Evolutionary conservation across 176 grass and related monocot genomes (phyloP).

Genomic region (Elaeis guineensis): DNA sequence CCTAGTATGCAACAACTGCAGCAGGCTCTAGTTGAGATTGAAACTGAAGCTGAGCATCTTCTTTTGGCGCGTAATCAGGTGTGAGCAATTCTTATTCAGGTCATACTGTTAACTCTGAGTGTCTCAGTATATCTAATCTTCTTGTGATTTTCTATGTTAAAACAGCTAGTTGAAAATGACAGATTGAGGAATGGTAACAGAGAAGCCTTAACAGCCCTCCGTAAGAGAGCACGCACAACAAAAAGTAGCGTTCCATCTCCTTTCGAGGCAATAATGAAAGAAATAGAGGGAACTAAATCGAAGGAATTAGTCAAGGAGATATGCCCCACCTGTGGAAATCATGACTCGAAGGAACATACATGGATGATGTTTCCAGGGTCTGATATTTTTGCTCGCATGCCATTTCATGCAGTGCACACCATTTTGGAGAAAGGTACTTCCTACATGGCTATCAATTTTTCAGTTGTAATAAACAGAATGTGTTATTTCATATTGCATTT

Average conservation of each 20-base stretch:
- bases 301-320: constrained; percentile 70
- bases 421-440: constrained; percentile 64
- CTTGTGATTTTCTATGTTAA: not conserved
- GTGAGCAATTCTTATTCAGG: not conserved
- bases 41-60: constrained; percentile 69
- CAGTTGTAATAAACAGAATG: too few species aligned
- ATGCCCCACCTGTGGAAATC: constrained; percentile 63
- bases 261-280: constrained; percentile 80
- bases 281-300: constrained; percentile 46
- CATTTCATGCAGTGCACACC: constrained; percentile 76
- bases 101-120: not conserved
- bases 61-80: constrained; percentile 92
- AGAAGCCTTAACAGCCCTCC: constrained; percentile 65
- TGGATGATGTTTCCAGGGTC: constrained; percentile 79
- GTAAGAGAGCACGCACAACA: constrained; percentile 59
- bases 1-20: constrained; percentile 54
- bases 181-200: constrained; percentile 56
- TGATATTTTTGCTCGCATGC: constrained; percentile 69
- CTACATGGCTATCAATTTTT: not conserved
- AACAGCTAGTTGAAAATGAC: constrained; percentile 75
- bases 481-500: too few species aligned
- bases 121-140: constrained; percentile 2
- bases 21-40: constrained; percentile 56
- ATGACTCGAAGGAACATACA: constrained; percentile 55
- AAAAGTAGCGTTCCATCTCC: constrained; percentile 67